These are phyloP conservation scores for Dissophora globulifera DNA, from an alignment of 192 early-diverging fungal genomes.

Conservation along the genomic window DNA sequence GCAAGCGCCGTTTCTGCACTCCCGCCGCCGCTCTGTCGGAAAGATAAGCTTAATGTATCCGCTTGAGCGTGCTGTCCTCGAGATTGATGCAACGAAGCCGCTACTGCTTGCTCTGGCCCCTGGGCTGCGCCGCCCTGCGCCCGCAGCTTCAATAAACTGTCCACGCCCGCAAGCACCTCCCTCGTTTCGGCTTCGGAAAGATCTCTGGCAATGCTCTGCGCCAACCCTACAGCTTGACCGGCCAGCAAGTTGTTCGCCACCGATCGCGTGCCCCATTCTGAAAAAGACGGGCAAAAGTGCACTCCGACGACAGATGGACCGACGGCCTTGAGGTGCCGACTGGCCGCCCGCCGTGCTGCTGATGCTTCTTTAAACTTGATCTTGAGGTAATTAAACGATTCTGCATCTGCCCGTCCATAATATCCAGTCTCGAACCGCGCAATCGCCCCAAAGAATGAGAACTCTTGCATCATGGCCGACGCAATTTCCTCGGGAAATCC, in stretches of 20 bases:
- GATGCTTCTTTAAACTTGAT: slow-evolving; percentile 28
- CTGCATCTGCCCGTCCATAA: slow-evolving; percentile 14
- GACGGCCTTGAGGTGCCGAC: slow-evolving; percentile 29
- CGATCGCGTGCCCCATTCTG: neutral
- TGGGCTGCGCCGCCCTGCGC: slow-evolving; percentile 1
- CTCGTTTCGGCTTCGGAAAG: slow-evolving; percentile 17
- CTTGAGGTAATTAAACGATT: slow-evolving; percentile 46
- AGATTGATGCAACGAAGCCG: too few species aligned
- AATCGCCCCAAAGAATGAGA: slow-evolving; percentile 37
- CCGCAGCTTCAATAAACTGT: slow-evolving; percentile 24
- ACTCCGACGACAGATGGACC: slow-evolving; percentile 39
- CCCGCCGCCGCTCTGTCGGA: too few species aligned
- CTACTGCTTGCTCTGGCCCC: too few species aligned
- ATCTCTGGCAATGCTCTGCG: neutral
- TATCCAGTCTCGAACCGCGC: slow-evolving; percentile 21
- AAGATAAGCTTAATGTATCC: too few species aligned
- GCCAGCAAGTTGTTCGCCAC: too few species aligned
- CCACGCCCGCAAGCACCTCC: slow-evolving; percentile 27
- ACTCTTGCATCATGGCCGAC: slow-evolving; percentile 36
- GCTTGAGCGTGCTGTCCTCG: too few species aligned
- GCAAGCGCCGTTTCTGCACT: too few species aligned
- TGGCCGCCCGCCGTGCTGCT: slow-evolving; percentile 28
- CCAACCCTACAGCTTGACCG: neutral
- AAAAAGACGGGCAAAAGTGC: slow-evolving; percentile 17
- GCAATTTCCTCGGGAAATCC: slow-evolving; percentile 36